phyloP scores from a whole-genome alignment of 176 grass and related monocot species.

The Cocos nucifera region DNA sequence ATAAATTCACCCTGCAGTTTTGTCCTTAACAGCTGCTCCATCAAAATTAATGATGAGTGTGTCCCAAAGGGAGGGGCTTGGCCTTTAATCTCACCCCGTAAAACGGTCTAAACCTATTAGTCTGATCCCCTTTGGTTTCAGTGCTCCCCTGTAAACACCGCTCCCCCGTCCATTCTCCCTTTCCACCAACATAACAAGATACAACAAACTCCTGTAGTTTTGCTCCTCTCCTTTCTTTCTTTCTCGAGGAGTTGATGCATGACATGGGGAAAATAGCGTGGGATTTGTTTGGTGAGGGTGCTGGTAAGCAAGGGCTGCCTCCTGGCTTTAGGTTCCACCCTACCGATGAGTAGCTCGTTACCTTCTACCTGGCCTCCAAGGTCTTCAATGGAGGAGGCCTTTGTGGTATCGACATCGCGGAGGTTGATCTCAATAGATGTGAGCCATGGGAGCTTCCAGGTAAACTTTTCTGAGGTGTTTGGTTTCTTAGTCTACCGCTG shows the following conservation, averaged over 20 bases:
- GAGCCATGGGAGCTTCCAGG: conserved; percentile 94
- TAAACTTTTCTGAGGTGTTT: not conserved
- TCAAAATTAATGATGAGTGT: too few species aligned
- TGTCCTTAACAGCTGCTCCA: too few species aligned
- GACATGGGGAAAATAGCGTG: conserved; percentile 55
- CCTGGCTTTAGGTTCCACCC: conserved; percentile 96
- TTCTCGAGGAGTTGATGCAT: conserved; percentile 9
- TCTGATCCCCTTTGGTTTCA: conserved; percentile 28
- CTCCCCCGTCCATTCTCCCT: conserved; percentile 9
- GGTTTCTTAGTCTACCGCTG: too few species aligned
- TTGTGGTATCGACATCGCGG: conserved; percentile 62
- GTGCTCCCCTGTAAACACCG: conserved; percentile 40
- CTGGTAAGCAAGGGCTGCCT: conserved; percentile 63
- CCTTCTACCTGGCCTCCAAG: conserved; percentile 86
- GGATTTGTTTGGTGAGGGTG: conserved; percentile 69
- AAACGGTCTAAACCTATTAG: not conserved
- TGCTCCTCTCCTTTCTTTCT: too few species aligned
- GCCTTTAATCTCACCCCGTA: not conserved
- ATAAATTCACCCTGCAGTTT: too few species aligned
- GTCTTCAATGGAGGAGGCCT: conserved; percentile 65
- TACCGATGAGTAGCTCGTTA: conserved; percentile 88
- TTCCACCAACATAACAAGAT: conserved; percentile 5
- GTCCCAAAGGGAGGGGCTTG: too few species aligned
- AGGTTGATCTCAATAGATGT: conserved; percentile 91
- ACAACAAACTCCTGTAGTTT: too few species aligned